Evolutionary conservation across 306 rosid genomes (phyloP), one percentile per base, ranked within the genome.

Genomic region (Sphenostylis stenocarpa): DNA sequence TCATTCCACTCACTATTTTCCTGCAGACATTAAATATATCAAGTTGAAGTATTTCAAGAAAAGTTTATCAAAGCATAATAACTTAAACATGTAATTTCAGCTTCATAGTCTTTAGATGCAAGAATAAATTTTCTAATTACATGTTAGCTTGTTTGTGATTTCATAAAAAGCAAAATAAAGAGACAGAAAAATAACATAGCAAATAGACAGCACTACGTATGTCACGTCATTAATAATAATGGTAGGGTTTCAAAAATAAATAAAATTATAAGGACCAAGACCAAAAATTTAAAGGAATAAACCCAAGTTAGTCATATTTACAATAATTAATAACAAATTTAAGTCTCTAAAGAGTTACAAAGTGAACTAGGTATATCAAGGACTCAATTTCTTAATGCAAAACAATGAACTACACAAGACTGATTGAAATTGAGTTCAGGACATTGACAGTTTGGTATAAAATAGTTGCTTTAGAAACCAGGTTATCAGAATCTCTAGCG

Each of bases 1-100:
- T 89, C 98, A 29, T 80, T 89, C 99, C 99, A 96, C 73, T 91
- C 97, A 36, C 51, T 81, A 72, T 81, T 88, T 84, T 91, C 97
- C 99, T 96, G 88, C 72, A 84, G 47, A 68, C 28, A 72, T 75
- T 52, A 58, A 57, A 67, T 52, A 70, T 52, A 74, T 43, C 23
- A 81, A 67, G 49, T 67, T 67, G 56, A 55, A 57, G 10, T 53
- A 73, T 41, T 55, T 21, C n/a, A 79, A 41, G 2, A 73, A 24
- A 72, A 67, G 11, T 16, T 20, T 48, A 7, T 29, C 4, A 38
- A 61, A 51, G 33, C 11, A 41, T 12, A 41, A 64, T 16, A 33
- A 64, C 53, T 24, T 53, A 43, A 66, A 62, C 55, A 36, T 45
- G 43, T 23, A 36, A 63, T 66, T 67, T 77, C 70, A 63, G 72